phyloP scores from a whole-genome alignment of 163 green algal genomes.

The Chlamydomonas reinhardtii region DNA sequence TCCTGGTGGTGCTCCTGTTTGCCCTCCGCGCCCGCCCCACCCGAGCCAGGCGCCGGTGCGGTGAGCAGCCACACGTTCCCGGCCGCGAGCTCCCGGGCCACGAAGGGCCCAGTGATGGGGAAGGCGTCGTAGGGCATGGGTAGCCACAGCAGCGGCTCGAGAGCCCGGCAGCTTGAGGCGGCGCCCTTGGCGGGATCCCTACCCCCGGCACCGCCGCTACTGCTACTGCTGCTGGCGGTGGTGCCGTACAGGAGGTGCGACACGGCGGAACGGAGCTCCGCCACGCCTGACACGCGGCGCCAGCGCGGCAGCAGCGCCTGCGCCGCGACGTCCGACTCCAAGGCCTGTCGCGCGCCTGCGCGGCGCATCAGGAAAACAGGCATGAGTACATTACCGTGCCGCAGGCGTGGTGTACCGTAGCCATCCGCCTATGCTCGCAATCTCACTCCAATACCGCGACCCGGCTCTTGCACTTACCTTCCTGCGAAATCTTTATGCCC shows the following conservation, averaged over 20 bases:
- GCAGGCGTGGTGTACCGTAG: no score
- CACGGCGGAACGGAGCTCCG: not conserved
- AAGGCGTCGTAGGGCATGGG: constrained; percentile 12
- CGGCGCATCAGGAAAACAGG: not conserved
- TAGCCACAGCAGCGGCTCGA: constrained; percentile 12
- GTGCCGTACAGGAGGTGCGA: constrained; percentile 5
- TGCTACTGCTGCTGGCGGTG: not conserved
- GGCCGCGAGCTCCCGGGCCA: constrained; percentile 20
- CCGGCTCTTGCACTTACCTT: no score
- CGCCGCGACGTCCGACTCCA: constrained; percentile 4
- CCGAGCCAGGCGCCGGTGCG: no score
- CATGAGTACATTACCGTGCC: no score
- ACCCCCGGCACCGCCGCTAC: not conserved
- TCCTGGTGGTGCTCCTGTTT: not conserved
- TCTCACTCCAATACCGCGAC: no score
- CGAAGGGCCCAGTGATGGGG: not conserved
- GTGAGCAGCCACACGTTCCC: constrained; percentile 36
- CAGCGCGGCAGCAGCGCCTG: constrained; percentile 33
- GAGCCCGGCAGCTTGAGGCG: not conserved
- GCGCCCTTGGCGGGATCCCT: not conserved
- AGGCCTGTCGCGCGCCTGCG: not conserved
- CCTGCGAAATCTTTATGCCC: no score
- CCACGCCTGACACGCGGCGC: not conserved
- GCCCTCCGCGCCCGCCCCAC: no score
- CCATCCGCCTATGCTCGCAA: no score